Evolutionary conservation across 1,139 yeast genomes (phyloP), one percentile per base, ranked within the genome.

Genomic region (Hansenula sp.): DNA sequence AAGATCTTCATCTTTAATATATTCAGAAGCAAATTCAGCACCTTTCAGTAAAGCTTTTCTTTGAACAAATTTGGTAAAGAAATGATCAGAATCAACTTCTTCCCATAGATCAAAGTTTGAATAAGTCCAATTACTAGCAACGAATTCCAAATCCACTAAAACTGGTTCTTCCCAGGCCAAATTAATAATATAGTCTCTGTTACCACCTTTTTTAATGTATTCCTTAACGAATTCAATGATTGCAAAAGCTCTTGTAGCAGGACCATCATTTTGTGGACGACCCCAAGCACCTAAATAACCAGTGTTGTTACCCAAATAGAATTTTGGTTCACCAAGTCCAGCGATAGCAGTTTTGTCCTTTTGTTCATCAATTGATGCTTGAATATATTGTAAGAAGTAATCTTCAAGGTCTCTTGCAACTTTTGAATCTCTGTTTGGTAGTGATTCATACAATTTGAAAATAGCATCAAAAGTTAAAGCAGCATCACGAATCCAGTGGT

Each of bases 251-350:
- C 96, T 70, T 42, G 89, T 68, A 0, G 92, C 92, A 0, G 96
- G 96, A 0, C 96, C 96, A 59, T 89, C 97, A 44, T 86, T 71
- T 61, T 89, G 97, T 1, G 97, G 97, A 50, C 97, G 69, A 2
- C 96, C 96, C 97, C 96, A 89, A 29, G 66, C 57, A 4, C 67
- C 78, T 21, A 64, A 60, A 53, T 82, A 88, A 1, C 82, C 68
- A 1, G 74, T 55, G 27, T 82, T 79, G 55, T 86, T 73, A 2
- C 79, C 75, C 56, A 72, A 59, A 56, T 72, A 60, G 54, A 82
- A 87, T 58, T 88, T 88, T 6, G 97, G 96, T 58, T 88, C 97
- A 1, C 96, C 96, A 27, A 88, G 67, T 1, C 90, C 88, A 31
- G 66, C 57, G 42, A 67, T 59, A 40, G 68, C 73, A n/a, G 4